These are phyloP conservation scores for Scheffersomyces lignosus DNA, from an alignment of 805 yeast species.

Conservation along the genomic window DNA sequence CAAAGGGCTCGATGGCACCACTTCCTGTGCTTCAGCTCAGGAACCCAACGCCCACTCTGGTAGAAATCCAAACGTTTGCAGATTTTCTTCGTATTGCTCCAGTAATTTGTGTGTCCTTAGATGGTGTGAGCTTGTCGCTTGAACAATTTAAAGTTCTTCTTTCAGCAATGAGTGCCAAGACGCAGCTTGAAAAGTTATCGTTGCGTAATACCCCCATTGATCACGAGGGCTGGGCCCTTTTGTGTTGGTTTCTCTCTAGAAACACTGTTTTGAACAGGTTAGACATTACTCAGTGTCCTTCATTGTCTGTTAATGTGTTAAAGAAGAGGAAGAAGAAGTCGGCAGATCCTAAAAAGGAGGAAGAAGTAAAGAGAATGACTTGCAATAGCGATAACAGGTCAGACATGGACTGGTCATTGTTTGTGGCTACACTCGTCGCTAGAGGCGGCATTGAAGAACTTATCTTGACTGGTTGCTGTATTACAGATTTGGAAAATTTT, in stretches of 20 bases:
- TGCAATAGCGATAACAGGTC: constrained; percentile 58
- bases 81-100: constrained; percentile 89
- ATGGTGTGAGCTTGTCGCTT: constrained; percentile 70
- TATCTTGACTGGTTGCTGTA: constrained; percentile 73
- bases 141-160: constrained; percentile 79
- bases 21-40: constrained; percentile 67
- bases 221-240: constrained; percentile 70
- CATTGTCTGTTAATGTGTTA: constrained; percentile 45
- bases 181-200: constrained; percentile 68
- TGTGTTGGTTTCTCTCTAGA: constrained; percentile 73
- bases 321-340: constrained; percentile 31
- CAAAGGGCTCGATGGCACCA: constrained; percentile 75
- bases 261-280: constrained; percentile 57
- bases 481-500: constrained; percentile 55
- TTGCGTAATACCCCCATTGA: constrained; percentile 77
- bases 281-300: constrained; percentile 72
- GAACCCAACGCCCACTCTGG: constrained; percentile 87
- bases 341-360: constrained; percentile 21
- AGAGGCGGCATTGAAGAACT: constrained; percentile 81
- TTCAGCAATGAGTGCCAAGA: constrained; percentile 65
- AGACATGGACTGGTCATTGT: constrained; percentile 79
- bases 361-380: constrained; percentile 39
- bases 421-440: constrained; percentile 64
- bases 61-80: constrained; percentile 83
- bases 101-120: constrained; percentile 69